phyloP scores from a whole-genome alignment of 495 filamentous ascomycete species.

The Astrothelium subdiscretum region DNA sequence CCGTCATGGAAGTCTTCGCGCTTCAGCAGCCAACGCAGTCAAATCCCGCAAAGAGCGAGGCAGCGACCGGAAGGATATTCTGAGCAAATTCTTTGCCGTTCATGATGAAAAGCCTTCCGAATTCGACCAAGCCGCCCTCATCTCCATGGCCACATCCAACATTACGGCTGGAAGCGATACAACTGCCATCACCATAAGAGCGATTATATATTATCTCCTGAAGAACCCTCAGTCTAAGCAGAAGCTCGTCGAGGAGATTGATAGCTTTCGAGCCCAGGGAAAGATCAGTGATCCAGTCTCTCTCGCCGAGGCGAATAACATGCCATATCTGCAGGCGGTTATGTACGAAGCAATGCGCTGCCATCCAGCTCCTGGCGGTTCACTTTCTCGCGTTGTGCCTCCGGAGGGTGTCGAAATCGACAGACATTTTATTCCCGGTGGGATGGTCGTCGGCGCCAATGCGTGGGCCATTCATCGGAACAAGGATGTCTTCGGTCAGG shows the following conservation, averaged over 20 bases:
- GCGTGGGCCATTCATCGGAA: conserved; percentile 24
- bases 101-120: conserved; percentile 21
- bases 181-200: conserved; percentile 22
- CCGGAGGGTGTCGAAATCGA: conserved; percentile 15
- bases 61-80: conserved; percentile 20
- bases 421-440: conserved; percentile 18
- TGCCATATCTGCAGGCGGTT: conserved; percentile 27
- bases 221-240: conserved; percentile 19
- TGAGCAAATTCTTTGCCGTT: conserved; percentile 17
- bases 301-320: conserved; percentile 15
- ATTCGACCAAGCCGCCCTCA: conserved; percentile 17
- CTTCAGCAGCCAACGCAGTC: conserved; percentile 21
- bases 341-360: conserved; percentile 24
- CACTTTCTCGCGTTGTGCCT: conserved; percentile 19
- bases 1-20: conserved; percentile 23
- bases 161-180: conserved; percentile 25
- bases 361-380: conserved; percentile 24
- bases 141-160: conserved; percentile 22
- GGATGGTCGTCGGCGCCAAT: conserved; percentile 19
- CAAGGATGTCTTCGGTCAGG: conserved; percentile 18
- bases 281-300: conserved; percentile 14
- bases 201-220: conserved; percentile 24
- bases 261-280: conserved; percentile 5
- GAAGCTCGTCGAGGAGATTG: conserved; percentile 20
- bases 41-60: conserved; percentile 16